Conservation (phyloP, 2,329 filamentous ascomycete species). For the Trichoderma sp. region DNA sequence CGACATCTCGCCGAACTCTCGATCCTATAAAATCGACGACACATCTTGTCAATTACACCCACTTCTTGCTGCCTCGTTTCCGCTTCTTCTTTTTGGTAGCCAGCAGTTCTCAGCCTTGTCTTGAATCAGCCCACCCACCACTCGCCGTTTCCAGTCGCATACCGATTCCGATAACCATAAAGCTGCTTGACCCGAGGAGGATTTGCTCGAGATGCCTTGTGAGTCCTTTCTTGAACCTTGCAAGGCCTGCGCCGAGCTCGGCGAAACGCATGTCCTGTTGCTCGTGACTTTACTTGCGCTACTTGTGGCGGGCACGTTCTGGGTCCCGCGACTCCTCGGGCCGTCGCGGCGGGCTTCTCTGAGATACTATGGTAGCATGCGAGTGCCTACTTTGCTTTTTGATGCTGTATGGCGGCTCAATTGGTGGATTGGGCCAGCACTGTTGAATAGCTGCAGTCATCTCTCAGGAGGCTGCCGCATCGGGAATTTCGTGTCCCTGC, state of each 20-base stretch:
- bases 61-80: background rate
- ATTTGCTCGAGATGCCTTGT: conserved; percentile 43
- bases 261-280: background rate
- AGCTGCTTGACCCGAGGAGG: conserved; percentile 29
- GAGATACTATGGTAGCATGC: background rate
- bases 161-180: conserved; percentile 4
- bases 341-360: background rate
- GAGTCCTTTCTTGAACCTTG: conserved; percentile 32
- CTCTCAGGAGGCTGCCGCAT: background rate
- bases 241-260: conserved; percentile 16
- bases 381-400: background rate
- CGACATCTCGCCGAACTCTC: background rate
- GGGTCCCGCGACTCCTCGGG: background rate
- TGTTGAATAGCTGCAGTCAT: background rate
- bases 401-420: conserved; percentile 2
- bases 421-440: conserved; percentile 1
- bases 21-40: background rate
- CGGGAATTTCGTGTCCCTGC: background rate
- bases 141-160: conserved; percentile 21
- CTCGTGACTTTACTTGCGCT: conserved; percentile 9
- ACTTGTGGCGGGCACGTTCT: background rate
- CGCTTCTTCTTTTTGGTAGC: conserved; percentile 5
- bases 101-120: conserved; percentile 9
- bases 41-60: background rate
- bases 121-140: background rate